Evolutionary conservation across 176 grass and related monocot species (phyloP).

Genomic region (Oryza meridionalis): DNA sequence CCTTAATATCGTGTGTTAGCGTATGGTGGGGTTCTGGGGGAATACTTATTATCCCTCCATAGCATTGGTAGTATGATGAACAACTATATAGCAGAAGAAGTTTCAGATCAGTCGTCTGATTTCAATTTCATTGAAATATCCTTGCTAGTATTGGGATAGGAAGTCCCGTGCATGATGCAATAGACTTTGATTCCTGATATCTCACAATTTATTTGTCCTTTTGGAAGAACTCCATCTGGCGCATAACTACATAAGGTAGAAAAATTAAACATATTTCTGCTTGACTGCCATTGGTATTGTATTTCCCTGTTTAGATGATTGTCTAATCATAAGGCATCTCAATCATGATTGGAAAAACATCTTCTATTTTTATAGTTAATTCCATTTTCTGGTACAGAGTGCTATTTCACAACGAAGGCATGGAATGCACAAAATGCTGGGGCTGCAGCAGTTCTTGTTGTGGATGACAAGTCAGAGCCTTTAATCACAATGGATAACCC

Average conservation of each 20-base stretch:
- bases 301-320: neutral
- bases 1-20: too few relatives aligned
- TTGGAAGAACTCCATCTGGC: neutral
- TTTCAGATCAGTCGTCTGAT: neutral
- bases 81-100: slow-evolving; percentile 16
- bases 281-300: slow-evolving; percentile 19
- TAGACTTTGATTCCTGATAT: neutral
- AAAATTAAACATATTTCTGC: neutral
- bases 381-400: slow-evolving; percentile 54
- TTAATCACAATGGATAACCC: slow-evolving; percentile 95
- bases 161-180: neutral
- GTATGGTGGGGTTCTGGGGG: too few relatives aligned
- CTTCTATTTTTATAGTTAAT: slow-evolving; percentile 19
- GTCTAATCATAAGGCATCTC: neutral
- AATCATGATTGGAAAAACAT: neutral
- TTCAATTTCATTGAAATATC: neutral
- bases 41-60: neutral
- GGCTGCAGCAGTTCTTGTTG: slow-evolving; percentile 78
- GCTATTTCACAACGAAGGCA: slow-evolving; percentile 87
- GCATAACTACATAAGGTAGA: slow-evolving; percentile 4
- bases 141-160: neutral
- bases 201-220: slow-evolving; percentile 2
- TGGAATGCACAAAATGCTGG: slow-evolving; percentile 89
- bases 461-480: slow-evolving; percentile 63
- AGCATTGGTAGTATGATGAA: neutral